phyloP scores from a whole-genome alignment of 2,329 filamentous ascomycete genomes.

The Cercospora citrullina region DNA sequence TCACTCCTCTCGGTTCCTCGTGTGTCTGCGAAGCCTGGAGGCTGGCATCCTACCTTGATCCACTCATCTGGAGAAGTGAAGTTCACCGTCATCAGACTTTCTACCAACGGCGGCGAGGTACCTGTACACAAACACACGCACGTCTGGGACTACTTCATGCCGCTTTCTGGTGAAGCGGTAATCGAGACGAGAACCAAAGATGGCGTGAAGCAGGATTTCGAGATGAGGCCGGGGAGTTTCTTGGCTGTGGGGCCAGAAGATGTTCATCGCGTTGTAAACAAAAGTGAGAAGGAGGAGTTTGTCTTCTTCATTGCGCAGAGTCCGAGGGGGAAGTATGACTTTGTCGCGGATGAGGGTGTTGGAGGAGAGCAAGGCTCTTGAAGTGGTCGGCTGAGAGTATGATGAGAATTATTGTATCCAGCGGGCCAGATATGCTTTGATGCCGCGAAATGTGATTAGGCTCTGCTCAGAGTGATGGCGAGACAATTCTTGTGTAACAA shows the following conservation, averaged over 20 bases:
- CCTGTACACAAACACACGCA: background rate
- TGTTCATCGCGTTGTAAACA: slow-evolving; percentile 23
- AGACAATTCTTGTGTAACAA: no score
- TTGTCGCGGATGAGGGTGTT: background rate
- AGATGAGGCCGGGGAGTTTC: slow-evolving; percentile 19
- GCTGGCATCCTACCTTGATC: slow-evolving; percentile 22
- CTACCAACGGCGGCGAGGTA: slow-evolving; percentile 18
- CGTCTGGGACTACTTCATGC: background rate
- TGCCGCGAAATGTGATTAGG: no score
- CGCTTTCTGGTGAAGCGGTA: slow-evolving; percentile 5
- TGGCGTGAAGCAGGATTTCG: slow-evolving; percentile 18
- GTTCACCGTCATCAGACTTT: slow-evolving; percentile 18
- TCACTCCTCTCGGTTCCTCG: slow-evolving; percentile 9
- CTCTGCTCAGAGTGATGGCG: no score
- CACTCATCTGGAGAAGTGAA: slow-evolving; percentile 24
- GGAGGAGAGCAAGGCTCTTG: background rate
- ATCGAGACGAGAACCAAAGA: slow-evolving; percentile 24
- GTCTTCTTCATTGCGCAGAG: slow-evolving; percentile 22
- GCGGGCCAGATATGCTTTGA: no score
- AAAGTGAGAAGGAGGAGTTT: slow-evolving; percentile 15
- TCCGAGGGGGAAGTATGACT: slow-evolving; percentile 22
- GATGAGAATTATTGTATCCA: background rate
- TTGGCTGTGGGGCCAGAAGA: slow-evolving; percentile 20
- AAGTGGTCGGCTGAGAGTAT: background rate
- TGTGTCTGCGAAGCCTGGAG: slow-evolving; percentile 14